Conservation (phyloP, 2,329 filamentous ascomycete genomes). For the Emmonsia crescens region DNA sequence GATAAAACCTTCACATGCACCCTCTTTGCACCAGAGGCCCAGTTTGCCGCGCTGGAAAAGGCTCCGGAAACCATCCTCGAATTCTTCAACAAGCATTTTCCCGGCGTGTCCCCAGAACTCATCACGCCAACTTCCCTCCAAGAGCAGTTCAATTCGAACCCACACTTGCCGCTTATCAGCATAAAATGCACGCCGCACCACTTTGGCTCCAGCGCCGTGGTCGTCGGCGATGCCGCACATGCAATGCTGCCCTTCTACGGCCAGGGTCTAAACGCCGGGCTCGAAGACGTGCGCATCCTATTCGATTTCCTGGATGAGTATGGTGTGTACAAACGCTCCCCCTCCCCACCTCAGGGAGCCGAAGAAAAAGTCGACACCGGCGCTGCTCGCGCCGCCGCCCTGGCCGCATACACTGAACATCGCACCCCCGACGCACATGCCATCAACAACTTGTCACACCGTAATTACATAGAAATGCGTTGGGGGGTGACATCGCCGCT, state of each 20-base stretch:
- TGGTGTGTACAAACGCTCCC: slow-evolving; percentile 29
- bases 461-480: slow-evolving; percentile 93
- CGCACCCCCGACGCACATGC: slow-evolving; percentile 71
- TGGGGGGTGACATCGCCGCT: slow-evolving; percentile 65
- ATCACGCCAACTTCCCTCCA: slow-evolving; percentile 53
- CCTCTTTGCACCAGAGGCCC: slow-evolving; percentile 66
- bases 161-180: slow-evolving; percentile 83
- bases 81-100: slow-evolving; percentile 79
- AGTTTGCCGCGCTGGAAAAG: slow-evolving; percentile 58
- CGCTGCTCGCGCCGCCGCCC: slow-evolving; percentile 35
- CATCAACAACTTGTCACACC: slow-evolving; percentile 82
- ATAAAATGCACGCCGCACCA: slow-evolving; percentile 90
- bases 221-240: slow-evolving; percentile 88
- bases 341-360: slow-evolving; percentile 36
- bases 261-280: slow-evolving; percentile 92
- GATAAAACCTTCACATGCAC: slow-evolving; percentile 94
- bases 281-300: slow-evolving; percentile 85
- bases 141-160: slow-evolving; percentile 67
- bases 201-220: slow-evolving; percentile 62
- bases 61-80: slow-evolving; percentile 57
- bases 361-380: slow-evolving; percentile 24
- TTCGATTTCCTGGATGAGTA: slow-evolving; percentile 72
- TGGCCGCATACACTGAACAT: slow-evolving; percentile 63
- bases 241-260: slow-evolving; percentile 99
- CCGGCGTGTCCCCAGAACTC: slow-evolving; percentile 60